Evolutionary conservation across 2,329 filamentous ascomycete genomes (phyloP).

Genomic region (Tolypocladium tropicale): DNA sequence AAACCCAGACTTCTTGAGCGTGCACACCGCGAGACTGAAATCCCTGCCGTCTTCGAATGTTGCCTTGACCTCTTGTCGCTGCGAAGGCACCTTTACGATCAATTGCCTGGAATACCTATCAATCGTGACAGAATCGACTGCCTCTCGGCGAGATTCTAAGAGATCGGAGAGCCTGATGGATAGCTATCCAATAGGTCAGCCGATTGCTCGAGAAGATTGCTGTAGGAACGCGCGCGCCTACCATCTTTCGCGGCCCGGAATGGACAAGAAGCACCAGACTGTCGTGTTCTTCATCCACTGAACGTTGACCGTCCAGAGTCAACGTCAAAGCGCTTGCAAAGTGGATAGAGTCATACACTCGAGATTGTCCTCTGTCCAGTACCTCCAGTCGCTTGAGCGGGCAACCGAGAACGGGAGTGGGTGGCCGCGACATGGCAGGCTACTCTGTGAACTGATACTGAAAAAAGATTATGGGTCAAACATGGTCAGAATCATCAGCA

Average conservation of each 20-base stretch:
- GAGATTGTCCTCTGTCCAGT: constrained; percentile 9
- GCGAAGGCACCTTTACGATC: constrained; percentile 13
- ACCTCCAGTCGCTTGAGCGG: constrained; percentile 20
- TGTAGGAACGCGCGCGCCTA: constrained; percentile 4
- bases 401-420: constrained; percentile 18
- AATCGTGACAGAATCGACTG: constrained; percentile 10
- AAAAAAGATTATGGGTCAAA: neutral
- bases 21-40: constrained; percentile 19
- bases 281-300: constrained; percentile 4
- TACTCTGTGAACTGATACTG: neutral
- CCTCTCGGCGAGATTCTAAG: constrained; percentile 2
- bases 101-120: constrained; percentile 11
- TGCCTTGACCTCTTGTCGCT: constrained; percentile 13
- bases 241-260: constrained; percentile 13
- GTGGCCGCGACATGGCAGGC: constrained; percentile 13
- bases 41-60: constrained; percentile 20
- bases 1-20: constrained; percentile 21
- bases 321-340: constrained; percentile 13
- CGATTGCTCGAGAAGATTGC: neutral
- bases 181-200: constrained; percentile 10
- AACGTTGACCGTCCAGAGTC: constrained; percentile 16
- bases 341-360: constrained; percentile 10
- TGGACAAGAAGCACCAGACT: constrained; percentile 16
- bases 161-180: constrained; percentile 19
- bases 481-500: no score